Evolutionary conservation across 2,329 filamentous ascomycete species (phyloP).

Genomic region (Hawksworthiomyces lignivorus): DNA sequence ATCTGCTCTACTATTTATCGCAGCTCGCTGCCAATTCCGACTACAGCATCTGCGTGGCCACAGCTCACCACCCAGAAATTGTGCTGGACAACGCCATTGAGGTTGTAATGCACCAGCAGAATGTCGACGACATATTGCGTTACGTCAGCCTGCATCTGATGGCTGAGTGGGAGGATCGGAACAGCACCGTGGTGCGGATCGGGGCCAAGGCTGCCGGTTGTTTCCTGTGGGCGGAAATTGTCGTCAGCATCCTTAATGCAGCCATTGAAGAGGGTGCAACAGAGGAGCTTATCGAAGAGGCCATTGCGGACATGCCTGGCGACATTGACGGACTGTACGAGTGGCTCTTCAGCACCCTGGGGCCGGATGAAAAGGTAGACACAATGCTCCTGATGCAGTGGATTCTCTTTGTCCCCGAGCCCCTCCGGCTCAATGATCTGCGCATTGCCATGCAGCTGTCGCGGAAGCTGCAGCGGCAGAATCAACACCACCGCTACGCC

Average conservation of each 20-base stretch:
- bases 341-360: slow-evolving; percentile 26
- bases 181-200: slow-evolving; percentile 20
- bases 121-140: slow-evolving; percentile 24
- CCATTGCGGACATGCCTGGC: slow-evolving; percentile 23
- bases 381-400: slow-evolving; percentile 26
- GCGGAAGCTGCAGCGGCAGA: slow-evolving; percentile 12
- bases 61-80: slow-evolving; percentile 17
- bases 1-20: slow-evolving; percentile 20
- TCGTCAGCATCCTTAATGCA: slow-evolving; percentile 28
- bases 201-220: slow-evolving; percentile 22
- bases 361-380: slow-evolving; percentile 21
- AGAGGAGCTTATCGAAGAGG: slow-evolving; percentile 25
- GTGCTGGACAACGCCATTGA: slow-evolving; percentile 18
- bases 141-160: slow-evolving; percentile 24
- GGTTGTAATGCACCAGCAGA: slow-evolving; percentile 23
- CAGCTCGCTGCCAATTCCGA: slow-evolving; percentile 24
- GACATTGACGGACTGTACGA: slow-evolving; percentile 26
- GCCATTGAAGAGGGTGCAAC: slow-evolving; percentile 26
- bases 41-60: slow-evolving; percentile 26
- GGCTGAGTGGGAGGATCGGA: slow-evolving; percentile 25
- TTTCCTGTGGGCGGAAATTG: slow-evolving; percentile 28
- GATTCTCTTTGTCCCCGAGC: slow-evolving; percentile 25
- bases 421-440: slow-evolving; percentile 25
- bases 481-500: no score
- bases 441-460: slow-evolving; percentile 24